Evolutionary conservation across 129 eudicot species (phyloP), one percentile per base, ranked within the genome.

Genomic region (Oenanthe sinensis): DNA sequence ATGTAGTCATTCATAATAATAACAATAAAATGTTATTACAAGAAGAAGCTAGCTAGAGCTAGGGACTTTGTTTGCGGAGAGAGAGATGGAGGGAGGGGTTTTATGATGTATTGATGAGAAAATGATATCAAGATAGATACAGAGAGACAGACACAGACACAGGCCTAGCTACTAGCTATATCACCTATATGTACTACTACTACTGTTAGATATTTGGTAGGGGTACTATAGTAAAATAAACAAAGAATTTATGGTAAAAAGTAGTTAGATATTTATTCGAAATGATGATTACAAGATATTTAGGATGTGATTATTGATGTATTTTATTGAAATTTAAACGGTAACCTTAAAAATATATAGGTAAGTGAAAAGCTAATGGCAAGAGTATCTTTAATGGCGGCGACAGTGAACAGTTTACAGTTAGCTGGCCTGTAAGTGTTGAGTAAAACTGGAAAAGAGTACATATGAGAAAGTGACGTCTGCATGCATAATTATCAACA

Each of bases 51-150:
- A 37, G 67, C 24, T 19, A 52, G 60, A 52, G n/a, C n/a, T 0
- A 33, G 36, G 36, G 62, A 20, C 26, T 19, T 14, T 48, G 5
- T 48, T 17, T 48, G 54, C 6, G 8, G 58, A 6, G 49, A 48
- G 26, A 20, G 26, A 20, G 26, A 20, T 10, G 9, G 68, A 60
- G 2, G 67, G 67, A 58, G 36, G 65, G 68, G 68, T 60, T 60
- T 60, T 60, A 60, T 60, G 68, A 60, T 9, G 68, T n/a, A 60
- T 60, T 60, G 68, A 60, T 60, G 68, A 60, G 68, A 60, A 60
- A 60, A 60, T 60, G 36, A 60, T 60, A n/a, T 58, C 30, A 58
- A 58, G 65, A 20, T 58, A 5, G 30, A n/a, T 60, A 6, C 33
- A 60, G 68, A 60, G 68, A 60, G 68, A 60, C 68, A 60, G 2